Percentiles rank a stretch among this genome's conserved stretches.
Conservation (phyloP, 2,329 filamentous ascomycete genomes). For the Ceratocystis papillata region DNA sequence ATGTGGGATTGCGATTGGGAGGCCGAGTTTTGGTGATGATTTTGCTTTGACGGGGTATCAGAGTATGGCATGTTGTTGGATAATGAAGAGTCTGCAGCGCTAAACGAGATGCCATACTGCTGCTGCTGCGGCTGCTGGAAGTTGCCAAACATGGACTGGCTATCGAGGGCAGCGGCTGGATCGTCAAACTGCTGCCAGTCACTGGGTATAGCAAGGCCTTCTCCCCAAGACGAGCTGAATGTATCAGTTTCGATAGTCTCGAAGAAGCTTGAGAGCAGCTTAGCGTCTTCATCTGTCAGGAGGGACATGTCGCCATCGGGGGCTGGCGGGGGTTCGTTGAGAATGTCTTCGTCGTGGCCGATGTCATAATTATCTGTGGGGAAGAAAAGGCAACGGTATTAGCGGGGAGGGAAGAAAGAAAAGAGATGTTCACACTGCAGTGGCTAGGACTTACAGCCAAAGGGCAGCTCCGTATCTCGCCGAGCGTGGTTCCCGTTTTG, state of each 20-base stretch:
- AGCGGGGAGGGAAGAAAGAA: neutral
- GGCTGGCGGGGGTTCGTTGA: constrained; percentile 44
- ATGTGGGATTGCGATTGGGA: constrained; percentile 7
- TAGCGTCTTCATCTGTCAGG: constrained; percentile 51
- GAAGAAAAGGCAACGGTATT: constrained; percentile 1
- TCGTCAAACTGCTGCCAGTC: constrained; percentile 42
- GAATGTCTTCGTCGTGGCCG: constrained; percentile 25
- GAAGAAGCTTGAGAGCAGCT: constrained; percentile 48
- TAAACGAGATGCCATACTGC: constrained; percentile 25
- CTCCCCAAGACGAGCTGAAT: constrained; percentile 42
- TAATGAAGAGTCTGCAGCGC: constrained; percentile 24
- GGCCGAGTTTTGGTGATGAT: constrained; percentile 5
- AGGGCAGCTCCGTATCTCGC: constrained; percentile 45
- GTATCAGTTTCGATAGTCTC: constrained; percentile 43
- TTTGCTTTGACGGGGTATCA: neutral
- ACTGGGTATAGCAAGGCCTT: constrained; percentile 41
- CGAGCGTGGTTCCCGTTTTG: constrained; percentile 24
- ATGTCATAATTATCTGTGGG: constrained; percentile 37
- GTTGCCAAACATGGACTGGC: constrained; percentile 26
- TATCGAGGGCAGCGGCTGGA: constrained; percentile 26
- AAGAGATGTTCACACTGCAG: neutral
- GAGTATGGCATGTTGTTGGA: neutral
- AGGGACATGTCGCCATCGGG: constrained; percentile 55
- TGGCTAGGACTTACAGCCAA: constrained; percentile 51
- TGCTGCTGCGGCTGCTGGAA: neutral